A percentile compares a stretch with the other conserved stretches of the same genome.
Evolutionary conservation across 2,329 filamentous ascomycete genomes (phyloP).

Genomic region (Massarina eburnea): DNA sequence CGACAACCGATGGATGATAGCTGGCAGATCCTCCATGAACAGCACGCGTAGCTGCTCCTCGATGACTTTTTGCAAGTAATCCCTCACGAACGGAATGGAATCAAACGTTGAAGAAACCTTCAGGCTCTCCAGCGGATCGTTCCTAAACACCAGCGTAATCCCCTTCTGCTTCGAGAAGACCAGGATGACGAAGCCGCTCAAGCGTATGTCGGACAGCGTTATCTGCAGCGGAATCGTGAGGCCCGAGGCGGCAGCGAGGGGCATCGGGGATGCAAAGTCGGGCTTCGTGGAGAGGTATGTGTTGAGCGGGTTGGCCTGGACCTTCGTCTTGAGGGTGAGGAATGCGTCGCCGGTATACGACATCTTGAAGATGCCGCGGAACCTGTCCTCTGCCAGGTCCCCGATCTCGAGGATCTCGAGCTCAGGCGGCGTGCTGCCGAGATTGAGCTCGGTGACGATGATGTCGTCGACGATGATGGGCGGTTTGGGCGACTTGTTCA

Average conservation of each 20-base stretch:
- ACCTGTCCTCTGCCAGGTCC: conserved; percentile 93
- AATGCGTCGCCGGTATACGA: conserved; percentile 95
- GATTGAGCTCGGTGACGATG: conserved; percentile 94
- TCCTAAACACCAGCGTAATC: conserved; percentile 92
- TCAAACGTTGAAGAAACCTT: conserved; percentile 99
- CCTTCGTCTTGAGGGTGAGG: conserved; percentile 89
- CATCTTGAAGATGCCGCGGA: conserved; percentile 99
- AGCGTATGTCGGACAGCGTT: conserved; percentile 89
- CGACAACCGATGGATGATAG: conserved; percentile 92
- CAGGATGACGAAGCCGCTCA: conserved; percentile 95
- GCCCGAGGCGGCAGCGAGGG: conserved; percentile 85
- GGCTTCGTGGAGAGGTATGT: conserved; percentile 93
- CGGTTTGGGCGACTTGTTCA: conserved; percentile 97
- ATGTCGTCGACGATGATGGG: conserved; percentile 99
- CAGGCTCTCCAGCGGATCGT: conserved; percentile 95
- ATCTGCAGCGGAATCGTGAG: conserved; percentile 98
- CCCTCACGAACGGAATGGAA: conserved; percentile 95
- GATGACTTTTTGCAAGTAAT: conserved; percentile 95
- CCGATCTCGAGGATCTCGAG: conserved; percentile 97
- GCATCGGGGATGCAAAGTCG: conserved; percentile 87
- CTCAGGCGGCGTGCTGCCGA: conserved; percentile 91
- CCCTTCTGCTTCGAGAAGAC: conserved; percentile 98
- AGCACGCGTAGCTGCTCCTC: conserved; percentile 88
- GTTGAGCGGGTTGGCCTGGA: conserved; percentile 96
- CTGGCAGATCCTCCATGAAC: conserved; percentile 97